Evolutionary conservation across 345 rosid genomes (phyloP).

Genomic region (Gossypium longicalyx): DNA sequence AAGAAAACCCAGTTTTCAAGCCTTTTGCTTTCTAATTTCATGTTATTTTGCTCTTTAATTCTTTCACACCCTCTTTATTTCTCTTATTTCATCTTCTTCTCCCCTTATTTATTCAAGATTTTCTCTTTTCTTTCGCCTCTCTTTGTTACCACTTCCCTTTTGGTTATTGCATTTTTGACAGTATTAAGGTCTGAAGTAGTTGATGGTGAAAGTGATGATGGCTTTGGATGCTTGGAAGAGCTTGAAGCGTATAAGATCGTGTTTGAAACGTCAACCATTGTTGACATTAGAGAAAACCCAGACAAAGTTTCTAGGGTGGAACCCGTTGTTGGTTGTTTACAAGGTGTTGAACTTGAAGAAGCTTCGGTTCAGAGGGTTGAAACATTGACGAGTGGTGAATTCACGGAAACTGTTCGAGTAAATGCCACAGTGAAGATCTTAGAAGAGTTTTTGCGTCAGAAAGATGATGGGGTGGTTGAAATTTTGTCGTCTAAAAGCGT

Average conservation of each 20-base stretch:
- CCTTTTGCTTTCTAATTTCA: constrained; percentile 45
- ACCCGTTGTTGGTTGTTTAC: constrained; percentile 14
- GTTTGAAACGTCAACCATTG: constrained; percentile 22
- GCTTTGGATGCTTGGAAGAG: not conserved
- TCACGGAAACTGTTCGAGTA: not conserved
- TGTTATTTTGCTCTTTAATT: constrained; percentile 44
- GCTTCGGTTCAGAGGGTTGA: not conserved
- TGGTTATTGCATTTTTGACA: constrained; percentile 59
- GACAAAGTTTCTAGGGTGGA: constrained; percentile 16
- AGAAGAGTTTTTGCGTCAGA: constrained; percentile 26
- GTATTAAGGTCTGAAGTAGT: not conserved
- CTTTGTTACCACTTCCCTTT: constrained; percentile 64
- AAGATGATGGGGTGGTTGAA: constrained; percentile 21
- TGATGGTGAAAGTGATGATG: not conserved
- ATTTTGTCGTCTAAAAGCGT: constrained; percentile 22
- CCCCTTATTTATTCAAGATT: constrained; percentile 67
- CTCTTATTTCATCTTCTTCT: constrained; percentile 54
- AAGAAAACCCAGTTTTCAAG: constrained; percentile 37
- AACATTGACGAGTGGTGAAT: not conserved
- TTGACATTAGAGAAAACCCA: constrained; percentile 25
- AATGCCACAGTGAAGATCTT: constrained; percentile 29
- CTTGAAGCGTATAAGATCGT: not conserved
- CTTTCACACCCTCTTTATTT: constrained; percentile 58
- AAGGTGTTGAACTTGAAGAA: constrained; percentile 22
- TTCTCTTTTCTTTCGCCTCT: constrained; percentile 85